phyloP scores from a whole-genome alignment of 306 rosid species.

The Inga oerstediana region DNA sequence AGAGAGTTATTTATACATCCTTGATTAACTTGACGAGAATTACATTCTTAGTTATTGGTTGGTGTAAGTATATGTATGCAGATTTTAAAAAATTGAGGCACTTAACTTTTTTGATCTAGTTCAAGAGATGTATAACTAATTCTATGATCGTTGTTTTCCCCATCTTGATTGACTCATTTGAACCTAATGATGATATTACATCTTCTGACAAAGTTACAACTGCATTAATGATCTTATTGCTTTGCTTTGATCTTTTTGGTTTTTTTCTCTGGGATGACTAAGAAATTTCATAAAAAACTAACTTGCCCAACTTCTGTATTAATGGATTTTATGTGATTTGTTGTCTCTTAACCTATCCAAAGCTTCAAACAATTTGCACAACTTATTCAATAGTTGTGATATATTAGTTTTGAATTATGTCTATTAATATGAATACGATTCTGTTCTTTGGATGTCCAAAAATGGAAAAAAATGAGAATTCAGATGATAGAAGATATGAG shows the following conservation, averaged over 20 bases:
- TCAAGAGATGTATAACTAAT: background rate
- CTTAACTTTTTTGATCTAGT: background rate
- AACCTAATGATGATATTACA: background rate
- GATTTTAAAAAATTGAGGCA: background rate
- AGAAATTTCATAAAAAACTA: background rate
- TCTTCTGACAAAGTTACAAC: background rate
- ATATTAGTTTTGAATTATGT: slow-evolving; percentile 9
- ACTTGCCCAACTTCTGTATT: background rate
- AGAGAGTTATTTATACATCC: background rate
- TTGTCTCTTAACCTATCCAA: slow-evolving; percentile 26
- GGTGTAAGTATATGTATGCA: background rate
- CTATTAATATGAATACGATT: slow-evolving; percentile 6
- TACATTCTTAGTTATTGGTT: background rate
- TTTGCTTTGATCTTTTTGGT: background rate
- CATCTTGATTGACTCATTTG: background rate
- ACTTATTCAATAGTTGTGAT: slow-evolving; percentile 9
- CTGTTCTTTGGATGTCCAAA: slow-evolving; percentile 24
- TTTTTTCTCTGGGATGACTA: background rate
- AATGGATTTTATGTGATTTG: background rate
- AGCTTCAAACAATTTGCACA: slow-evolving; percentile 7
- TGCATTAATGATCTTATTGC: background rate
- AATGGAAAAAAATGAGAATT: slow-evolving; percentile 25
- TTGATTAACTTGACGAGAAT: background rate
- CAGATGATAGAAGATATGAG: slow-evolving; percentile 89
- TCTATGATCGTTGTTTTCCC: background rate